Evolutionary conservation across 2,329 filamentous ascomycete genomes (phyloP), one percentile per base, ranked within the genome.

Genomic region (Dendryphion nanum): DNA sequence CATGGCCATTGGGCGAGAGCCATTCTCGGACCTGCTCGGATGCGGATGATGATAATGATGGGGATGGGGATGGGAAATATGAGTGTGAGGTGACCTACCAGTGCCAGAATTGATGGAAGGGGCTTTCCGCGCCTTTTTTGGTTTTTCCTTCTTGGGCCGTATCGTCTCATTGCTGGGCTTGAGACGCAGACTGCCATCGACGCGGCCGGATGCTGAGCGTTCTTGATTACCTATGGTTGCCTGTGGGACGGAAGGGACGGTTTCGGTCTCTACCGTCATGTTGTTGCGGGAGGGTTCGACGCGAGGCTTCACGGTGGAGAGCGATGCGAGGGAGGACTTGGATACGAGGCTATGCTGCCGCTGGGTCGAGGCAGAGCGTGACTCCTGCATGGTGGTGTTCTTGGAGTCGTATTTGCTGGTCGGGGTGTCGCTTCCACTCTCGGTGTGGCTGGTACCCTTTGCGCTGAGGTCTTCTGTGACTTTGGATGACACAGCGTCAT

Each of bases 241-340:
- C 58, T 95, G 90, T 8, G 90, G 89, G 38, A 96, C 86, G 3
- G 90, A 95, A 30, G 82, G 85, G 24, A 98, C 93, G 1, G 90
- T 95, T 67, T 98, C 93, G 0, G 93, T 96, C 70, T 98, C 93
- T 12, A 97, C 91, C 7, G 89, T 97, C 89, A 98, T 96, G 55
- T 88, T 93, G 59, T 85, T 82, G 40, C 83, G 78, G 23, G 86
- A 85, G n/a, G 82, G 83, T 60, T 95, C 87, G 35, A 76, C 71
- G 61, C 90, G 88, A 21, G 79, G 75, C 59, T 89, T 87, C 39
- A 74, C 70, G 38, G 70, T 68, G 35, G 72, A 72, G 28, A 86
- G 77, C 44, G 83, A 83, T 23, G 85, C 78, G 34, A 82, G 81
- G 6, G 87, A 88, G 44, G 85, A 73, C 46, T 87, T 72, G 64